Conservation (phyloP, 495 filamentous ascomycete species). For the Penicillium nucicola region DNA sequence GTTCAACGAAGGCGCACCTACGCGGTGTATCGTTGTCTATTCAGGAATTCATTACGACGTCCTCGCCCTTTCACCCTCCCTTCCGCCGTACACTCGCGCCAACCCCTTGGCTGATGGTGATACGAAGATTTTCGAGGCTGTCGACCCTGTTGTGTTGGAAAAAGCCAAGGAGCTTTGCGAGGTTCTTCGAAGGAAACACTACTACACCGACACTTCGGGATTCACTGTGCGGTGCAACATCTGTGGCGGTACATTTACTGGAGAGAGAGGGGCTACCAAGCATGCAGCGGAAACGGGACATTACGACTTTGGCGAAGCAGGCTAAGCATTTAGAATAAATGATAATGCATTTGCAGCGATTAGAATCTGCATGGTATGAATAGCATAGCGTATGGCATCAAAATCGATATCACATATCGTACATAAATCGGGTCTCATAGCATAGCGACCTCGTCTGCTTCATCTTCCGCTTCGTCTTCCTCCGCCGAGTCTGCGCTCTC, state of each 20-base stretch:
- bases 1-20: constrained; percentile 74
- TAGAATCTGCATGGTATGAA: neutral
- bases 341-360: neutral
- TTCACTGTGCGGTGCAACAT: constrained; percentile 80
- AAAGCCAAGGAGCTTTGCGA: constrained; percentile 71
- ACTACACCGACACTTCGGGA: constrained; percentile 84
- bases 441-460: constrained; percentile 46
- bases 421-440: constrained; percentile 27
- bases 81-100: constrained; percentile 53
- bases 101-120: constrained; percentile 68
- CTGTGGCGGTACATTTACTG: constrained; percentile 69
- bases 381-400: constrained; percentile 12
- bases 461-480: constrained; percentile 37
- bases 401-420: constrained; percentile 26
- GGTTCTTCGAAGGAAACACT: constrained; percentile 67
- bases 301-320: constrained; percentile 67
- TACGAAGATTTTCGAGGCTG: constrained; percentile 69
- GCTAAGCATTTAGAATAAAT: constrained; percentile 15
- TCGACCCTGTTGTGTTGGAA: constrained; percentile 64
- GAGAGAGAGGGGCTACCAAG: constrained; percentile 65
- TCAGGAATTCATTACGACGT: constrained; percentile 95
- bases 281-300: constrained; percentile 69
- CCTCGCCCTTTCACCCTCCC: constrained; percentile 70
- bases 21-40: constrained; percentile 81
- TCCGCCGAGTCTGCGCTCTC: constrained; percentile 40